Base-by-base conservation (phyloP, 176 grass and related monocot species). In the Elaeis guineensis region DNA sequence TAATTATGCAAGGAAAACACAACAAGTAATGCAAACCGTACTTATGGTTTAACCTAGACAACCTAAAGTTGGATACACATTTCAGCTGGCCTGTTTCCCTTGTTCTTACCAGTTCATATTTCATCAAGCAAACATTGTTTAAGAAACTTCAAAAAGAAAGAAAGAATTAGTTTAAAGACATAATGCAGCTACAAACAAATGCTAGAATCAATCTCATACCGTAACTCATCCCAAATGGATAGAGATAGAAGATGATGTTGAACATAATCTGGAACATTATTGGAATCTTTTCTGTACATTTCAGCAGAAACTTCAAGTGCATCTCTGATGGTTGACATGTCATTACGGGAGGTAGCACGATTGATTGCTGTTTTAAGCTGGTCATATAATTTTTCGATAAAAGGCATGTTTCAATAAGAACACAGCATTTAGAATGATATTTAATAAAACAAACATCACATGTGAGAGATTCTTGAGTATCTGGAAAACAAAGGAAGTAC, bases 261-360 rank as follows among this genome's bases (percentile, higher is more conserved):
- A 68, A 97, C 87, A 11, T 91, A 91, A 70, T 97, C 93, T 85
- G 83, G 84, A 67, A 97, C 93, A 71, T 98, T 92, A 77, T 98
- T 98, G 59, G 93, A 82, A 59, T 98, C 93, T 61, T 98, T 98
- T 62, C 87, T 81, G 71, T 89, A 90, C 79, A 98, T 98, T 77
- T 98, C 93, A 72, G 93, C 81, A 59, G 93, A 92, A 72, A 98
- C 93, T 89, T 98, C 93, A 72, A 98, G 87, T 63, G 93, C 87
- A 76, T 98, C 93, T 85, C 84, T 92, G 78, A 98, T 82, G 32
- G 93, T 98, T 72, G 73, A 52, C 77, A 86, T 69, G 68, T 98
- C 93, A 65, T 77, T 70, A 16, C 93, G 93, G 49, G 84, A 85
- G 55, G 73, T 79, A 15, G 93, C 93, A 48, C 61, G 87, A 76